Base-by-base conservation (phyloP, 345 rosid species). In the Aurinia saxatilis region DNA sequence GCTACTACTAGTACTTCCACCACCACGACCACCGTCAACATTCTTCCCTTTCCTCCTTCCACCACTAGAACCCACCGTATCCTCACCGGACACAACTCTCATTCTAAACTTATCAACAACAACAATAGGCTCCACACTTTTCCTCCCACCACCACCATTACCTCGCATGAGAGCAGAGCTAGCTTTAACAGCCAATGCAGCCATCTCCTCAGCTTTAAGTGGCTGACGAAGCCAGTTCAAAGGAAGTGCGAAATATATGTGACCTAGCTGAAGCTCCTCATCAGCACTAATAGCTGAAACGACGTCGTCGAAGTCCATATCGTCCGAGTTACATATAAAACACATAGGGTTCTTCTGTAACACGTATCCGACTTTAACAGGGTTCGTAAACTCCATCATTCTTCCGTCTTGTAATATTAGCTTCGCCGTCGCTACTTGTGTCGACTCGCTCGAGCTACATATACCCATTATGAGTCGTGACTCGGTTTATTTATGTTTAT, bases 181-280 rank as follows among this genome's bases (percentile, higher is more conserved):
- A 7, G 99, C 99, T 77, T 84, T 90, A 12, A 93, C 97, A 0
- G 99, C 99, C 78, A 93, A 80, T 73, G 99, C 91, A 11, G 99
- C 99, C 99, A 93, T 90, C 58, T 93, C 91, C 57, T 87, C 89
- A 0, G 92, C 77, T 42, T 77, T 85, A 23, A 93, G 76, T 3
- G 89, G 92, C 48, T 71, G 84, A 47, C 72, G 77, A 45, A 93
- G 70, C 70, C 86, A 60, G 51, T 57, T 76, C 65, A 90, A 57
- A 4, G 97, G 97, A 51, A 93, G 65, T 30, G 91, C 91, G 37
- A 93, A 93, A 66, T 93, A 93, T 19, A 93, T 80, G 56, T 84
- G 95, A 9, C 99, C 97, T 0, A 85, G 90, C 23, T 80, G 92
- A 45, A 93, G 90, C 72, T 78, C 88, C 7, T 93, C 95, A 2